Evolutionary conservation across 1,284 basidiomycete species (phyloP).

Genomic region (Cryptococcus sp.): DNA sequence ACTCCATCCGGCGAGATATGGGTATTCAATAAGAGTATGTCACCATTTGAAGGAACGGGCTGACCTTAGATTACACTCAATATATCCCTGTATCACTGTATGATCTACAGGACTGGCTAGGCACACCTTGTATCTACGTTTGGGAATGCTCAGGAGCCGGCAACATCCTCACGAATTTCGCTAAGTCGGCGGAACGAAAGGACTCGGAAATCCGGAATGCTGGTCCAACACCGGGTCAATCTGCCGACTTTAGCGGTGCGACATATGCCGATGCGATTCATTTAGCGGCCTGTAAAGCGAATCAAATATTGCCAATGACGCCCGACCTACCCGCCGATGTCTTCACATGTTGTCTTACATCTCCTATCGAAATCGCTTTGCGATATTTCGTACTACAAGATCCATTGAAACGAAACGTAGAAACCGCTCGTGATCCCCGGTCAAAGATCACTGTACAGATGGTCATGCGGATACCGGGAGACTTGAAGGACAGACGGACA

Average conservation of each 20-base stretch:
- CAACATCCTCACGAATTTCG: slow-evolving; percentile 87
- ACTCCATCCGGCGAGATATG: slow-evolving; percentile 95
- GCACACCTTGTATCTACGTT: slow-evolving; percentile 87
- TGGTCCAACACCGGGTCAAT: slow-evolving; percentile 16
- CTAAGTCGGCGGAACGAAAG: slow-evolving; percentile 75
- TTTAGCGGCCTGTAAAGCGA: slow-evolving; percentile 87
- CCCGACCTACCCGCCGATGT: slow-evolving; percentile 96
- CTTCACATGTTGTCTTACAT: slow-evolving; percentile 96
- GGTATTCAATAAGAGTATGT: slow-evolving; percentile 85
- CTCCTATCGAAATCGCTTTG: slow-evolving; percentile 94
- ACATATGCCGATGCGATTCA: slow-evolving; percentile 89
- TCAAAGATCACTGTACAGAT: slow-evolving; percentile 71
- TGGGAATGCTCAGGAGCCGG: slow-evolving; percentile 99
- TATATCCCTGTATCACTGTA: slow-evolving; percentile 95
- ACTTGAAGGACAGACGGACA: slow-evolving; percentile 91
- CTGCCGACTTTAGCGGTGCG: slow-evolving; percentile 54
- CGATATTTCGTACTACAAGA: slow-evolving; percentile 92
- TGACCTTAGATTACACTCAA: slow-evolving; percentile 71
- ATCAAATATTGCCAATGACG: slow-evolving; percentile 89
- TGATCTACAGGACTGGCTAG: slow-evolving; percentile 87
- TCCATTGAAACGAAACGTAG: slow-evolving; percentile 61
- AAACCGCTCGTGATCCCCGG: slow-evolving; percentile 53
- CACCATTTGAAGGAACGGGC: not conserved
- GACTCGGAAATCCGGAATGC: slow-evolving; percentile 61
- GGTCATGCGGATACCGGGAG: slow-evolving; percentile 93